Conservation (phyloP, 2,329 filamentous ascomycete genomes). For the Paecilomyces formosus region DNA sequence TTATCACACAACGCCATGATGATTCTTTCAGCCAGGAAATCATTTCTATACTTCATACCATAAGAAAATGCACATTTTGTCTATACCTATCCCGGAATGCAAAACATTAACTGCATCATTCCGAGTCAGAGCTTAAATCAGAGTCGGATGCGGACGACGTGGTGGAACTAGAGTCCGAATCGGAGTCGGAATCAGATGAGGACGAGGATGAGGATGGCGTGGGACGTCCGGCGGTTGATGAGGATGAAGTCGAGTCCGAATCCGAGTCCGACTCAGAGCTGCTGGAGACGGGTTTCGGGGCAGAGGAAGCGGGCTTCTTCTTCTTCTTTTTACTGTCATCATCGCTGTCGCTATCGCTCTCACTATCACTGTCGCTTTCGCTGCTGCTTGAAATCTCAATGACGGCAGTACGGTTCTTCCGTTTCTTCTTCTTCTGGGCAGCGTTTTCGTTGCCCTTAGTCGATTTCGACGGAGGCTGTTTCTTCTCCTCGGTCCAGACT, state of each 20-base stretch:
- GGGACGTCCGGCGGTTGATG: neutral
- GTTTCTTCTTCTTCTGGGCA: slow-evolving; percentile 23
- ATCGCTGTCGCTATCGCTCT: slow-evolving; percentile 12
- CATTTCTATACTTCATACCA: neutral
- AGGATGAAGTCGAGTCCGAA: neutral
- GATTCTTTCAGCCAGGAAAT: neutral
- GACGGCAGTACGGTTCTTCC: slow-evolving; percentile 35
- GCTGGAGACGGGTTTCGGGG: slow-evolving; percentile 27
- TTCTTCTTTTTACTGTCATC: neutral
- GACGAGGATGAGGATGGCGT: neutral
- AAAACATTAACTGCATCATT: neutral
- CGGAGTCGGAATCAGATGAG: slow-evolving; percentile 5
- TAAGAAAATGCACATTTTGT: neutral
- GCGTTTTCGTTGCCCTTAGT: slow-evolving; percentile 3
- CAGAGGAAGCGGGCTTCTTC: slow-evolving; percentile 7
- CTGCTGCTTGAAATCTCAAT: slow-evolving; percentile 37
- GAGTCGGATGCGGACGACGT: slow-evolving; percentile 4
- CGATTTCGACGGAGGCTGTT: neutral
- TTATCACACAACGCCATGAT: no score
- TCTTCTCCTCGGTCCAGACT: slow-evolving; percentile 2
- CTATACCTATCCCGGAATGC: neutral
- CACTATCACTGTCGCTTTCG: slow-evolving; percentile 23
- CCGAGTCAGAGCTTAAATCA: slow-evolving; percentile 1
- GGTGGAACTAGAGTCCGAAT: neutral
- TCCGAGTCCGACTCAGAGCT: slow-evolving; percentile 2